Conservation (phyloP, 768 basidiomycete genomes). For the Lyophyllum shimeji region DNA sequence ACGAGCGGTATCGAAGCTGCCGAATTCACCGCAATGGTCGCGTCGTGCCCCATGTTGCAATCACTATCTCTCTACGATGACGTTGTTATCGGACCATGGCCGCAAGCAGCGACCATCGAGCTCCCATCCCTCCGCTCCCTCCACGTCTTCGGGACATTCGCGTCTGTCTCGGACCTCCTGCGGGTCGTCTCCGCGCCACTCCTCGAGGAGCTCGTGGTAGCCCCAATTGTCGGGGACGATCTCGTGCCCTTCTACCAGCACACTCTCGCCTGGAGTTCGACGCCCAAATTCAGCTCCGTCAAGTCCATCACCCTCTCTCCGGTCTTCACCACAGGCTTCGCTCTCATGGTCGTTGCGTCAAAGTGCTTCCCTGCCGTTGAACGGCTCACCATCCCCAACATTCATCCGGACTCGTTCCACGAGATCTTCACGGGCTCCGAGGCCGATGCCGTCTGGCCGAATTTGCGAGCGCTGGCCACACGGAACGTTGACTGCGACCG, state of each 20-base stretch:
- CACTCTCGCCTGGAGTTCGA: neutral
- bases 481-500: slow-evolving; percentile 12
- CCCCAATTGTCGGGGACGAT: slow-evolving; percentile 13
- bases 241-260: slow-evolving; percentile 12
- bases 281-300: slow-evolving; percentile 13
- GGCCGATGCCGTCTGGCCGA: slow-evolving; percentile 9
- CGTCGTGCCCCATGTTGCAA: slow-evolving; percentile 8
- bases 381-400: slow-evolving; percentile 15
- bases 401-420: slow-evolving; percentile 10
- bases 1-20: slow-evolving; percentile 1
- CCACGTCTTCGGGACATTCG: slow-evolving; percentile 16
- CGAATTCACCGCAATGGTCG: slow-evolving; percentile 7
- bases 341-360: slow-evolving; percentile 8
- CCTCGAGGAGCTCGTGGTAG: slow-evolving; percentile 12
- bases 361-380: slow-evolving; percentile 16
- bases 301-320: slow-evolving; percentile 15
- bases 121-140: slow-evolving; percentile 15
- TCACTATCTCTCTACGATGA: slow-evolving; percentile 18
- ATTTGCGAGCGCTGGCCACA: slow-evolving; percentile 10
- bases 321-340: slow-evolving; percentile 9
- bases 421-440: slow-evolving; percentile 8
- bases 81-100: slow-evolving; percentile 16
- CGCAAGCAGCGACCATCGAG: slow-evolving; percentile 7
- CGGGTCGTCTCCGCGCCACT: slow-evolving; percentile 10
- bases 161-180: slow-evolving; percentile 18